These are phyloP conservation scores for Plectosphaerella plurivora DNA, from an alignment of 2,329 filamentous ascomycete species.

Conservation along the genomic window DNA sequence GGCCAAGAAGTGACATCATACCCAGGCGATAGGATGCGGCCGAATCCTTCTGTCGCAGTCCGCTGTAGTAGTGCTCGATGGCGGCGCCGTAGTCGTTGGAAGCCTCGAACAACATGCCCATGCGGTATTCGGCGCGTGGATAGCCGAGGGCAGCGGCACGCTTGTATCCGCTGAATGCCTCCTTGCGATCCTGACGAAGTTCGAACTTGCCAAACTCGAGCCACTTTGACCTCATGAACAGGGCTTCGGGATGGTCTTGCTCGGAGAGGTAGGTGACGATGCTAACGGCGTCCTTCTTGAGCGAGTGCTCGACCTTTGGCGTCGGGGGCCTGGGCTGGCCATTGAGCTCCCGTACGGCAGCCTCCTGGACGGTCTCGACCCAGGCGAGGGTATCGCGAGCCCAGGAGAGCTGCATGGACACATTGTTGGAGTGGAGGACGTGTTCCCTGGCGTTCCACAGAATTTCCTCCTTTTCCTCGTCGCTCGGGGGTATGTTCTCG, in stretches of 20 bases:
- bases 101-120: conserved; percentile 97
- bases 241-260: conserved; percentile 87
- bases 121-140: conserved; percentile 86
- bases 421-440: conserved; percentile 89
- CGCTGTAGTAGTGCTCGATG: conserved; percentile 82
- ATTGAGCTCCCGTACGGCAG: conserved; percentile 60
- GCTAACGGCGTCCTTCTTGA: conserved; percentile 84
- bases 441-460: conserved; percentile 78
- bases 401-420: conserved; percentile 95
- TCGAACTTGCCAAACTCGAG: conserved; percentile 97
- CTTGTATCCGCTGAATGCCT: conserved; percentile 84
- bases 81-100: conserved; percentile 91
- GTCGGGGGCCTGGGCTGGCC: conserved; percentile 58
- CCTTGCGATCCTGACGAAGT: conserved; percentile 84
- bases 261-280: conserved; percentile 87
- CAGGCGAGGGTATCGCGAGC: conserved; percentile 87
- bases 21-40: conserved; percentile 82
- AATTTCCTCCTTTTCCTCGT: conserved; percentile 89
- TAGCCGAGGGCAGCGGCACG: conserved; percentile 83
- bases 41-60: conserved; percentile 76
- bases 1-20: conserved; percentile 95
- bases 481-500: conserved; percentile 85
- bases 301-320: conserved; percentile 81
- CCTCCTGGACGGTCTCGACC: conserved; percentile 78
- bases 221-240: conserved; percentile 96